A percentile compares a stretch with the other conserved stretches of the same genome.
These are phyloP conservation scores for Sphagnum tenellum DNA, from an alignment of 225 moss, liverwort and hornwort genomes.

Conservation along the genomic window DNA sequence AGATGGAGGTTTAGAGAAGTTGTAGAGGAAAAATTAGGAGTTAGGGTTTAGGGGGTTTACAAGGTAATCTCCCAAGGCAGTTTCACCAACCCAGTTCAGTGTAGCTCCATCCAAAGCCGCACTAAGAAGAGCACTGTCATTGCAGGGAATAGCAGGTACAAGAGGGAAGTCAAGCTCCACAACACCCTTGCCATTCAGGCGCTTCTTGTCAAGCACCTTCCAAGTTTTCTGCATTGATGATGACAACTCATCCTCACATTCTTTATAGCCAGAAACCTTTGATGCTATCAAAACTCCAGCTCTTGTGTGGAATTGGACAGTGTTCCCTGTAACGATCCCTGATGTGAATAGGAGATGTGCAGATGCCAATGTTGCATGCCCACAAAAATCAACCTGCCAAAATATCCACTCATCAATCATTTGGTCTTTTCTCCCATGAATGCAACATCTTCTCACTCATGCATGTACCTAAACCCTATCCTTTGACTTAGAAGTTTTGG, in stretches of 20 bases:
- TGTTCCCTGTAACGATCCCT: conserved; percentile 71
- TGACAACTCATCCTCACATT: conserved; percentile 27
- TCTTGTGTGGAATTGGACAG: conserved; percentile 63
- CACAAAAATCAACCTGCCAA: conserved; percentile 47
- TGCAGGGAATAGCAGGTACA: conserved; percentile 26
- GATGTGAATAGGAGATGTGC: conserved; percentile 82
- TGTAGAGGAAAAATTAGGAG: no score
- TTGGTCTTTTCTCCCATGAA: no score
- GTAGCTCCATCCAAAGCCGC: conserved; percentile 56
- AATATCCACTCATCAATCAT: background rate
- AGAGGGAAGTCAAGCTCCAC: conserved; percentile 73
- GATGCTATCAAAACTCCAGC: conserved; percentile 57
- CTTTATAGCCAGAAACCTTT: conserved; percentile 75
- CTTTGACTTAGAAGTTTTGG: background rate
- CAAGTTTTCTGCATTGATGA: conserved; percentile 15
- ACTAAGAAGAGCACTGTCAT: conserved; percentile 40
- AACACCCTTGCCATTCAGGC: conserved; percentile 71
- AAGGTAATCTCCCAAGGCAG: conserved; percentile 66
- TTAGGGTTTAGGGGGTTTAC: conserved; percentile 12
- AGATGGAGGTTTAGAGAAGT: no score
- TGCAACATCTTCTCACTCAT: no score
- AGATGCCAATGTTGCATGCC: conserved; percentile 51
- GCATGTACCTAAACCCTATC: no score
- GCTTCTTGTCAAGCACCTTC: conserved; percentile 31
- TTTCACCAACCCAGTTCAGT: conserved; percentile 70